Evolutionary conservation across 129 eudicot species (phyloP).

Genomic region (Deinandra increscens): DNA sequence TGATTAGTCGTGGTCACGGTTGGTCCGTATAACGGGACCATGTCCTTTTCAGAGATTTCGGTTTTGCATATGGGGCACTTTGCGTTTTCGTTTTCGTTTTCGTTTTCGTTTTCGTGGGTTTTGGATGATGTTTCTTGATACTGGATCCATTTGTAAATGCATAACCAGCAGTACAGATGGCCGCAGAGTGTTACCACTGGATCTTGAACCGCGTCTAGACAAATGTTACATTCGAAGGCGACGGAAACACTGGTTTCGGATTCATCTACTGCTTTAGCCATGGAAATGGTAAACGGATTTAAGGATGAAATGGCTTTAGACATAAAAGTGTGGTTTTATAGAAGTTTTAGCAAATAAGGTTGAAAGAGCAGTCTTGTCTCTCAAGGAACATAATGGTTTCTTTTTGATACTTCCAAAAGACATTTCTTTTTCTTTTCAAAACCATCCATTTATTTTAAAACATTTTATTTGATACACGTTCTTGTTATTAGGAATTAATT

Average conservation of each 20-base stretch:
- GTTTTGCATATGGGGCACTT: slow-evolving; percentile 36
- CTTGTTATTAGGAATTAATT: too few relatives aligned
- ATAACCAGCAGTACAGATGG: slow-evolving; percentile 40
- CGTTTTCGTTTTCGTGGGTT: slow-evolving; percentile 9
- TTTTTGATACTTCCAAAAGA: background rate
- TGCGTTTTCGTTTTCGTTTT: slow-evolving; percentile 17
- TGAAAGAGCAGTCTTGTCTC: background rate
- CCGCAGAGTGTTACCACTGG: slow-evolving; percentile 42
- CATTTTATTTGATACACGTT: too few relatives aligned
- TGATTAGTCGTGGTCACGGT: background rate
- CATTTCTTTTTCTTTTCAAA: slow-evolving; percentile 1
- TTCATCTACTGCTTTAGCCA: background rate
- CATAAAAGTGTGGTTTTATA: background rate
- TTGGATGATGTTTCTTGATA: slow-evolving; percentile 14
- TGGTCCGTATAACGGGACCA: slow-evolving; percentile 35
- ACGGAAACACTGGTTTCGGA: slow-evolving; percentile 5
- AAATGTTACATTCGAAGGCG: slow-evolving; percentile 36
- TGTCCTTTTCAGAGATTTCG: slow-evolving; percentile 28
- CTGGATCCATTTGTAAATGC: slow-evolving; percentile 39
- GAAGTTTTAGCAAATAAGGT: background rate
- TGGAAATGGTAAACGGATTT: background rate
- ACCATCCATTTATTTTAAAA: too few relatives aligned
- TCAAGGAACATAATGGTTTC: background rate
- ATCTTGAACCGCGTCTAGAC: slow-evolving; percentile 30
- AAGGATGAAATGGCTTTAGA: background rate